phyloP scores from a whole-genome alignment of 176 grass and related monocot species.

The Bolboschoenus planiculmis region DNA sequence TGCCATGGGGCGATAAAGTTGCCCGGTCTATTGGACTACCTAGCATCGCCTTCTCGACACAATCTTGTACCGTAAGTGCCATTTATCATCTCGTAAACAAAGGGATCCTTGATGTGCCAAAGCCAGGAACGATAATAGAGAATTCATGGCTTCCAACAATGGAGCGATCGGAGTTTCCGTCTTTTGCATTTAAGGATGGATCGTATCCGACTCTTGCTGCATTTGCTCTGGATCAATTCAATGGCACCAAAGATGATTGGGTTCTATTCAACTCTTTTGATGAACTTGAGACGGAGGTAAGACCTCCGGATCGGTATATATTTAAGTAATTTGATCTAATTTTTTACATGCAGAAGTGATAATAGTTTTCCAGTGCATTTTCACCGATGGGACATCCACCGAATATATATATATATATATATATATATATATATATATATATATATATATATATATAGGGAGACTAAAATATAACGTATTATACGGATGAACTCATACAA shows the following conservation, averaged over 20 bases:
- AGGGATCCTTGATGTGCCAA: conserved; percentile 8
- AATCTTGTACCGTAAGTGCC: conserved; percentile 21
- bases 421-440: too few relatives aligned
- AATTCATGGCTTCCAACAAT: conserved; percentile 4
- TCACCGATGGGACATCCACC: not conserved
- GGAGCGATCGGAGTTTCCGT: conserved; percentile 12
- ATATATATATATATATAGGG: too few relatives aligned
- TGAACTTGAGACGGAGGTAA: conserved; percentile 19
- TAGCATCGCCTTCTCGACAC: conserved; percentile 17
- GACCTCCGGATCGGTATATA: not conserved
- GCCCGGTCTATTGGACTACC: conserved; percentile 3
- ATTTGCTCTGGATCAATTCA: conserved; percentile 19
- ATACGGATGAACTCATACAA: too few relatives aligned
- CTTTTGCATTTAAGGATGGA: conserved; percentile 22
- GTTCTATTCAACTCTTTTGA: conserved; percentile 23
- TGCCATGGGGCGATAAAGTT: conserved; percentile 16
- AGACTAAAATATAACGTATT: too few relatives aligned
- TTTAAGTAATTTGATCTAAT: too few relatives aligned
- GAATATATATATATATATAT: too few relatives aligned
- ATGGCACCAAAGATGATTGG: conserved; percentile 3
- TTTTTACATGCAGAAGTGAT: too few relatives aligned
- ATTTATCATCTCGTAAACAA: conserved; percentile 15
- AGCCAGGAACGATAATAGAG: not conserved
- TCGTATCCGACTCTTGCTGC: conserved; percentile 12
- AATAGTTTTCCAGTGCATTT: not conserved